Evolutionary conservation across 1,284 basidiomycete species (phyloP), one percentile per base, ranked within the genome.

Genomic region (Rhodotorula sp.): DNA sequence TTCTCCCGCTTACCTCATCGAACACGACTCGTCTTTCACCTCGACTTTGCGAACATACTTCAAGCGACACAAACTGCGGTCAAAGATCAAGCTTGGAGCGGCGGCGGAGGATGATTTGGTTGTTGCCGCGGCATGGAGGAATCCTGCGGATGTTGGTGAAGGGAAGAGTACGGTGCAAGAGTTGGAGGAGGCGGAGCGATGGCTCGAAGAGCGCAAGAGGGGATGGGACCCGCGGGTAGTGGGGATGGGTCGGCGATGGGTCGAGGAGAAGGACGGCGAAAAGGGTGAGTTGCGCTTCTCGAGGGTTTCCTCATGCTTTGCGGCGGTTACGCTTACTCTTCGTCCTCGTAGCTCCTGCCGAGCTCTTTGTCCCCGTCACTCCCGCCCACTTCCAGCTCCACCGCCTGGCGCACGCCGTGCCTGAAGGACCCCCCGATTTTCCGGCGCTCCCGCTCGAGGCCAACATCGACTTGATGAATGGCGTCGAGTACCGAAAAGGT

Each of bases 401-500:
- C 75, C 86, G 95, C 44, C 89, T 94, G 73, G 59, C 88, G 16
- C 86, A 87, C 63, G 94, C 93, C 13, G 89, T 99, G 1, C 91
- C 94, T 0, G 96, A 99, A 82, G 94, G 94, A 4, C 82, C 83
- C 3, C 78, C 80, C 0, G 95, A 99, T 76, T 89, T 98, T 74
- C 85, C 88, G 4, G 87, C 91, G 0, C 87, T 98, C 68, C 96
- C 96, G 2, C 89, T 97, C 82, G 95, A 99, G 75, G 92, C 89
- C 30, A 94, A 94, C 79, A 82, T 98, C 75, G 95, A 99, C 79
- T 83, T 91, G 62, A 96, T 96, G 89, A 90, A 92, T 68, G 95
- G 88, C 78, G 94, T 99, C 76, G 94, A 98, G 80, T 97, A 97
- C 80, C 85, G 91, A 59, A 99, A 99, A 81, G 96, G 96, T 10